Evolutionary conservation across 768 basidiomycete species (phyloP).

Genomic region (Clitopilus passeckerianus): DNA sequence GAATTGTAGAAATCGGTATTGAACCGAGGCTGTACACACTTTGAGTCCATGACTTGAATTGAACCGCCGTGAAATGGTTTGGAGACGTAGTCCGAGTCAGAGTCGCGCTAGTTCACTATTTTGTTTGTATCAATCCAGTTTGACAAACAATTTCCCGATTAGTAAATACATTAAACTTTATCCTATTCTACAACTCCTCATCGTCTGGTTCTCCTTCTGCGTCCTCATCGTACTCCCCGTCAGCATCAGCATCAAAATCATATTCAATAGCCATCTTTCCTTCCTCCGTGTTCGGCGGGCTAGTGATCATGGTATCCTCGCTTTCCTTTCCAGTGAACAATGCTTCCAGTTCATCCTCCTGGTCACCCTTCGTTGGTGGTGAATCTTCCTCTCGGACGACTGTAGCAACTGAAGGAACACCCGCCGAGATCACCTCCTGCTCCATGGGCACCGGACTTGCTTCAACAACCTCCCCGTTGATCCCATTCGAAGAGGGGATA

Average conservation of each 20-base stretch:
- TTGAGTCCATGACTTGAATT: conserved; percentile 31
- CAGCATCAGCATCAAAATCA: conserved; percentile 34
- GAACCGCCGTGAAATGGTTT: conserved; percentile 19
- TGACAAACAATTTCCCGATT: neutral
- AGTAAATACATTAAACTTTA: neutral
- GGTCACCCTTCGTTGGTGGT: conserved; percentile 15
- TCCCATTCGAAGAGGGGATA: conserved; percentile 3
- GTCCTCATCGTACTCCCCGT: conserved; percentile 40
- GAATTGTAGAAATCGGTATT: conserved; percentile 11
- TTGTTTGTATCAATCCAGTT: neutral
- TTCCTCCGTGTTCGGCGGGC: conserved; percentile 10
- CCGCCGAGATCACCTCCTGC: conserved; percentile 3
- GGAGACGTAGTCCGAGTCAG: neutral
- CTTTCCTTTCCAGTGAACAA: conserved; percentile 17
- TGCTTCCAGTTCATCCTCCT: conserved; percentile 11
- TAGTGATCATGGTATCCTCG: conserved; percentile 48
- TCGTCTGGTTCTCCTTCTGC: conserved; percentile 36
- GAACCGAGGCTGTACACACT: conserved; percentile 30
- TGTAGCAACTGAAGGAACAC: neutral
- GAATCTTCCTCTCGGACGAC: conserved; percentile 1
- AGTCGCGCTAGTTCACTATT: neutral
- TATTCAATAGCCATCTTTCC: conserved; percentile 13
- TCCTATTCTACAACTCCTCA: conserved; percentile 22
- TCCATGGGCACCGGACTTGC: conserved; percentile 6
- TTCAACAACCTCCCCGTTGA: conserved; percentile 8